Percentiles rank a stretch among this genome's conserved stretches.
phyloP scores from a whole-genome alignment of 2,329 filamentous ascomycete species.

The Cladosporium sp. region DNA sequence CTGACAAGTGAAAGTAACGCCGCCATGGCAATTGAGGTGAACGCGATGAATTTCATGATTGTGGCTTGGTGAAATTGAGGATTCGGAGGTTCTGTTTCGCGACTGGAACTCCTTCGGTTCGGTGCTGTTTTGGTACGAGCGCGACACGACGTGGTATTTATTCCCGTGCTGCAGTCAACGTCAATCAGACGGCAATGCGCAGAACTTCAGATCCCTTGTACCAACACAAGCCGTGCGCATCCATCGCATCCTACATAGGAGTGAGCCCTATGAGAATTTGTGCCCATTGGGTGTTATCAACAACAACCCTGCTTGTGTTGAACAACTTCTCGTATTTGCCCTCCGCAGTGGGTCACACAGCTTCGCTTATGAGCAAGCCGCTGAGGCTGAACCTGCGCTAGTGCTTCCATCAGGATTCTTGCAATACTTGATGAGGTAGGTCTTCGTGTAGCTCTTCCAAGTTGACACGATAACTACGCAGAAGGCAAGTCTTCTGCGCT shows the following conservation, averaged over 20 bases:
- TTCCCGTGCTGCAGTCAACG: not conserved
- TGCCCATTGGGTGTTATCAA: not conserved
- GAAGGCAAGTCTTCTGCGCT: not conserved
- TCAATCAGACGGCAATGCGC: not conserved
- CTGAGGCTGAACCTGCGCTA: not conserved
- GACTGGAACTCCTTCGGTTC: no score
- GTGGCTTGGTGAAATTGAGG: not conserved
- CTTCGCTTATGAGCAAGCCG: not conserved
- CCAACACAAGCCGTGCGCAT: not conserved
- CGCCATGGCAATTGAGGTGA: not conserved
- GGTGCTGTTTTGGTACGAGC: not conserved
- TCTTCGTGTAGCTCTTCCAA: not conserved
- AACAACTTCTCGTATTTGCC: not conserved
- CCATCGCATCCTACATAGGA: not conserved
- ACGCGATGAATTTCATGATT: not conserved
- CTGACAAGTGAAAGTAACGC: not conserved
- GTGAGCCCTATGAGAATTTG: not conserved
- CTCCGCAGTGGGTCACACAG: not conserved
- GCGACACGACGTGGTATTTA: not conserved
- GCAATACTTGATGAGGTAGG: not conserved
- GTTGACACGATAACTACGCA: no score
- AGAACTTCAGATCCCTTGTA: not conserved
- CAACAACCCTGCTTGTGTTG: not conserved
- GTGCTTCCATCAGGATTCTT: not conserved
- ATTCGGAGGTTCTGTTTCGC: not conserved